phyloP scores from a whole-genome alignment of 306 rosid genomes.

The Morella rubra region DNA sequence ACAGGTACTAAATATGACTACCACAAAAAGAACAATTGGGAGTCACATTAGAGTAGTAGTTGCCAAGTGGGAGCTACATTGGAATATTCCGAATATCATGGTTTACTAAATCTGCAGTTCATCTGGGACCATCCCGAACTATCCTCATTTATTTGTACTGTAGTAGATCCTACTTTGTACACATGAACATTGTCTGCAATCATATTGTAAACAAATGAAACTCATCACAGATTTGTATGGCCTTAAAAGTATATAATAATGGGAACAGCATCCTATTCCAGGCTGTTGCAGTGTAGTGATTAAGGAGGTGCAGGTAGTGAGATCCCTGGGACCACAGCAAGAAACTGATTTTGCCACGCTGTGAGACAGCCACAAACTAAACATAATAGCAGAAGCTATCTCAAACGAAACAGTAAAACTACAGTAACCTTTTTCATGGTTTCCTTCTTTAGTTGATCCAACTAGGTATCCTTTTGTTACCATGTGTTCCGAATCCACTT shows the following conservation, averaged over 20 bases:
- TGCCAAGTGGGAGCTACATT: neutral
- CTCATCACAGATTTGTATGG: too few species aligned
- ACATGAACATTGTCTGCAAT: neutral
- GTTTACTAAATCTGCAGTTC: neutral
- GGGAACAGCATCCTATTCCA: too few species aligned
- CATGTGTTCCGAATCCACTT: neutral
- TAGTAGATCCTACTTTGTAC: too few species aligned
- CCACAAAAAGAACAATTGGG: neutral
- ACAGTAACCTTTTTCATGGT: neutral
- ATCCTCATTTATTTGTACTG: neutral
- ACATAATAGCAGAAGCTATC: neutral
- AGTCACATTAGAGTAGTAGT: neutral
- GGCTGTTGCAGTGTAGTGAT: neutral
- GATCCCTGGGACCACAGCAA: neutral
- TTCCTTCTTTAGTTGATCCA: neutral
- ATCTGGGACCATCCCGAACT: neutral
- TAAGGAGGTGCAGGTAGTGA: neutral
- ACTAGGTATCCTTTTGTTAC: neutral
- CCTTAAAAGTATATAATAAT: too few species aligned
- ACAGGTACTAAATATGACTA: neutral
- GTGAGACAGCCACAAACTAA: neutral
- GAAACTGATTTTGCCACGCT: neutral
- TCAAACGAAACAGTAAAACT: neutral
- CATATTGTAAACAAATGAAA: neutral
- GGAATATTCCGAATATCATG: too few species aligned